Evolutionary conservation across 371 early-diverging fungal species (phyloP), one percentile per base, ranked within the genome.

Genomic region (Apophysomyces sp.): DNA sequence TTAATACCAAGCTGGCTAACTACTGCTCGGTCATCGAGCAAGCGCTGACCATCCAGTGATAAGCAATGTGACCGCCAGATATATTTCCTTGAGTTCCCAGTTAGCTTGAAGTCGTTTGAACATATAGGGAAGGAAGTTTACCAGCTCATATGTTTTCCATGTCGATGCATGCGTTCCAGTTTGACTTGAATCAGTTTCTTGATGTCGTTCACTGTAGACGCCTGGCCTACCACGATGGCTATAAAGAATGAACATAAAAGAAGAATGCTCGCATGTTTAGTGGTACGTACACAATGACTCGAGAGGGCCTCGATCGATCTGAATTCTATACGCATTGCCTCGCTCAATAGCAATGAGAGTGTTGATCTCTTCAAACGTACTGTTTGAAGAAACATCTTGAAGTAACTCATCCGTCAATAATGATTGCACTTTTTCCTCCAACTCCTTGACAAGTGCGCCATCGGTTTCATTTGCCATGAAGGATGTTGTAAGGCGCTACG

Each of bases 31-130:
- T 79, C 73, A 4, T 79, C 57, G 13, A 67, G 34, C 18, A 79
- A 52, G 4, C 63, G 49, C 30, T 66, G 62, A 2, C 63, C 53
- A 7, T 63, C 37, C 6, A 72, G 55, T 13, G 66, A 32, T 0
- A 79, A 58, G 37, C 80, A 79, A 49, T 72, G 61, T 0, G 76
- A 58, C 30, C 65, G 60, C 80, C 80, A 79, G 52, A 79, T 76
- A 49, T 74, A 72, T 58, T 71, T 74, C 75, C 78, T 78, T 31
- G 21, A 12, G 9, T 52, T 37, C 3, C 12, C 12, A 15, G 9
- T 4, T 21, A 6, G 37, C 4, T 39, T 8, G 8, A 27, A 30
- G 8, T 34, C 34, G 6, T 2, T 11, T 34, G 11, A 8, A 29
- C n/a, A 49, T 21, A 11, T 9, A 21, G 11, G 2, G 5, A 44